Evolutionary conservation across 495 filamentous ascomycete genomes (phyloP), one percentile per base, ranked within the genome.

Genomic region (Aspergillus mulundensis): DNA sequence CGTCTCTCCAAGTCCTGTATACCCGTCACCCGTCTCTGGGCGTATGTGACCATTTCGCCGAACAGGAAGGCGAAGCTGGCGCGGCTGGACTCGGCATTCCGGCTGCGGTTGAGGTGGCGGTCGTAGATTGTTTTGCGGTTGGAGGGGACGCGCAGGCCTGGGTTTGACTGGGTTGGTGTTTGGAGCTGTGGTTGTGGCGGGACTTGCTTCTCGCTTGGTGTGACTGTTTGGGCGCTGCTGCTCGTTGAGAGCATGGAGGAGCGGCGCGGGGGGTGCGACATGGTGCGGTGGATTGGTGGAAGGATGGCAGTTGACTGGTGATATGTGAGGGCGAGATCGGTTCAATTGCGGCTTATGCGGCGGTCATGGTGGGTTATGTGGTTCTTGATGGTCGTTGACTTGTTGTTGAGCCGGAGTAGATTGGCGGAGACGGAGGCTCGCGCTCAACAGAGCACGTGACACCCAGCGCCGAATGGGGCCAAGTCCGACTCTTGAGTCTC

Each of bases 121-220:
- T 97, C 90, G 73, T 97, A 99, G 73, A 99, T 97, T 47, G 91
- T 96, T 73, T 97, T 97, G 73, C 89, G 89, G 67, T 87, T 94
- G 23, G 89, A 88, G n/a, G 94, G 91, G 62, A 95, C 90, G 57
- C 91, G 88, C 47, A 98, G 87, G n/a, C 88, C 90, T 8, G 83
- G 70, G 42, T 76, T 68, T 21, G 68, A 61, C 57, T 74, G 67
- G 60, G 62, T 56, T 59, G 69, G 51, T 53, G 65, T 67, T 11
- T 59, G 63, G 23, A 63, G 41, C 19, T 62, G 60, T 72, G 76
- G 61, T 42, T 61, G 42, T 36, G 61, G 45, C 38, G 68, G 66
- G 20, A 70, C 70, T 30, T 60, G 65, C 40, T 68, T 70, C 15
- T 75, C 72, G 48, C 36, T 63, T 11, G 63, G 34, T 24, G 53